A percentile compares a stretch with the other conserved stretches of the same genome.
Conservation (phyloP, 225 moss, liverwort and hornwort species). For the Pseudisothecium myosuroides region DNA sequence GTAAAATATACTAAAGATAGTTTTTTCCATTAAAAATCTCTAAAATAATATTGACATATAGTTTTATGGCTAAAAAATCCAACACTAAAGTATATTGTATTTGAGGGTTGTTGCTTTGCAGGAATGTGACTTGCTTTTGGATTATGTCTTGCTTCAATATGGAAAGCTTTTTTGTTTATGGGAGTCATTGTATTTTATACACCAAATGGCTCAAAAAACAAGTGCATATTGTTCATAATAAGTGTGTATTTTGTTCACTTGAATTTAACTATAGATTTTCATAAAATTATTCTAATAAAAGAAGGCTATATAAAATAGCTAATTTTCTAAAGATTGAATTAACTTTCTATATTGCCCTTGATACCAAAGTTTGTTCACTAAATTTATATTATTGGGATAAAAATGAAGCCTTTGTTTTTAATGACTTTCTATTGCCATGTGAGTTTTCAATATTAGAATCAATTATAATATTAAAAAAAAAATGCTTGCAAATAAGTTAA, state of each 20-base stretch:
- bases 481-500: no score
- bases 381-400: not conserved
- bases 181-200: constrained; percentile 31
- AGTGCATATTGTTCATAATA: constrained; percentile 33
- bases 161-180: constrained; percentile 45
- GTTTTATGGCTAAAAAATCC: not conserved
- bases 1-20: not conserved
- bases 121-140: constrained; percentile 47
- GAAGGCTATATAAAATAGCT: not conserved
- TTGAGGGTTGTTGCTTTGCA: not conserved
- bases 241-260: constrained; percentile 11
- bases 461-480: not conserved
- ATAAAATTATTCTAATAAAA: not conserved
- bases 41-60: not conserved
- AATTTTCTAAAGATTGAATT: not conserved
- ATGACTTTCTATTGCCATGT: not conserved
- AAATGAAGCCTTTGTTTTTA: not conserved
- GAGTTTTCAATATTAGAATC: not conserved
- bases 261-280: not conserved
- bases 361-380: not conserved
- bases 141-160: constrained; percentile 44
- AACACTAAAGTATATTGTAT: not conserved
- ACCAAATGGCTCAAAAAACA: constrained; percentile 75
- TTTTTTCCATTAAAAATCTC: not conserved
- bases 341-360: not conserved